phyloP scores from a whole-genome alignment of 768 basidiomycete genomes.

The Auriscalpium orientale region DNA sequence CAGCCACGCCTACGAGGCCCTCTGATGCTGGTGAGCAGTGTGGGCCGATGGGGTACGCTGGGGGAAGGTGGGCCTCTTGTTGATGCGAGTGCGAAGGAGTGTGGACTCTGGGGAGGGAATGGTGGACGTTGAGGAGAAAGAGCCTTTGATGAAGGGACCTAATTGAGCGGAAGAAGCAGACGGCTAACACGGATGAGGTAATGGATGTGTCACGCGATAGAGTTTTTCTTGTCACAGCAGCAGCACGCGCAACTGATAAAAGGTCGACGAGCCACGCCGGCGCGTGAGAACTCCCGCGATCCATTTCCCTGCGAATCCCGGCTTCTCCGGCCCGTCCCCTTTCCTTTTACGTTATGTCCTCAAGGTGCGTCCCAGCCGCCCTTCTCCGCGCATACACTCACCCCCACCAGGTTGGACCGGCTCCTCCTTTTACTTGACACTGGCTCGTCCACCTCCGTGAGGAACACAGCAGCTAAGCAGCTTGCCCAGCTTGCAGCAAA shows the following conservation, averaged over 20 bases:
- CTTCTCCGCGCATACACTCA: not conserved
- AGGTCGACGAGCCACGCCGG: slow-evolving; percentile 17
- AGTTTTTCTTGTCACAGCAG: slow-evolving; percentile 14
- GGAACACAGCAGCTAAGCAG: slow-evolving; percentile 95
- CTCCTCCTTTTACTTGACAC: slow-evolving; percentile 93
- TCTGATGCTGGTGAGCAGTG: no score
- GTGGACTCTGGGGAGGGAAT: no score
- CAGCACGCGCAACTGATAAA: slow-evolving; percentile 15
- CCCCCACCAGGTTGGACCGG: slow-evolving; percentile 75
- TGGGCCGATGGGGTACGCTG: no score
- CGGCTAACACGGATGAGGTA: slow-evolving; percentile 16
- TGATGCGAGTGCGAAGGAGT: no score
- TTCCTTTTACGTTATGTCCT: slow-evolving; percentile 63
- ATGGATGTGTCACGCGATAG: slow-evolving; percentile 13
- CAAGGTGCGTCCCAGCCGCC: slow-evolving; percentile 41
- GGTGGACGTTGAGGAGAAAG: no score
- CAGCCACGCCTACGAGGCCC: no score
- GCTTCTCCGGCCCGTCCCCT: slow-evolving; percentile 42
- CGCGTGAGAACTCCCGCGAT: slow-evolving; percentile 36
- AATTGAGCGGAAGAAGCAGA: slow-evolving; percentile 25
- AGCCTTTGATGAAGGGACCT: not conserved
- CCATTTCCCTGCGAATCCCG: slow-evolving; percentile 29
- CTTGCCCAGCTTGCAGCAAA: slow-evolving; percentile 87
- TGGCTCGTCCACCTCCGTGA: slow-evolving; percentile 82
- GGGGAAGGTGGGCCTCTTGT: no score